Base-by-base conservation (phyloP, 1,284 basidiomycete genomes). In the Thelephora terrestris region DNA sequence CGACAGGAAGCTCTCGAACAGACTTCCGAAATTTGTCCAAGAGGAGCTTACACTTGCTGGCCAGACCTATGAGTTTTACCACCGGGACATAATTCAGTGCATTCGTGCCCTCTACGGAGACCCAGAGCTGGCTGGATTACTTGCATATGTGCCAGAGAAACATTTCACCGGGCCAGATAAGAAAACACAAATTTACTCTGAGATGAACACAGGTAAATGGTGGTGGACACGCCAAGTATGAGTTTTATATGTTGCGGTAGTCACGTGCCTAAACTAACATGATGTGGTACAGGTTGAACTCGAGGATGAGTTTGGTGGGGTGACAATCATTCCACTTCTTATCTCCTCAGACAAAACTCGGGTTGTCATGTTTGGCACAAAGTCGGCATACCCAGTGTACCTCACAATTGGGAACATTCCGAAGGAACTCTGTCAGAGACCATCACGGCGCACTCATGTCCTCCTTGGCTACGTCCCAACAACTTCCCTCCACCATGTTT, bases 381-480 rank as follows among this genome's bases (percentile, higher is more conserved):
- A 71, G 50, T 53, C 57, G 7, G 68, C 66, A 1, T 72, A 71
- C 51, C 69, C 68, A 0, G 56, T 73, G 0, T 72, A 72, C 46
- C 48, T 72, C 18, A 70, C 67, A 0, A 66, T 73, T 43, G 68
- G 70, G 21, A 71, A 71, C 48, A 58, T 73, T 17, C 65, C 69
- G 3, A 71, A 71, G 43, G 55, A 61, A 9, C 60, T 69, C 6
- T 53, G 61, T 12, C 55, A 56, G 2, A 64, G 66, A 47, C 64
- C 67, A 2, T 65, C 62, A 1, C 47, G 49, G 6, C 56, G 55
- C 7, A 66, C 56, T 2, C 59, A 63, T 29, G 55, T 71, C 9
- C 60, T 71, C 1, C 49, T 71, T 16, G 66, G 52, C 0, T 71
- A 70, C 48, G 56, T 70, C 2, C 67, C 67, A 5, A 64, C 62